Evolutionary conservation across 2,329 filamentous ascomycete genomes (phyloP), one percentile per base, ranked within the genome.

Genomic region (Arachnomyces sp.): DNA sequence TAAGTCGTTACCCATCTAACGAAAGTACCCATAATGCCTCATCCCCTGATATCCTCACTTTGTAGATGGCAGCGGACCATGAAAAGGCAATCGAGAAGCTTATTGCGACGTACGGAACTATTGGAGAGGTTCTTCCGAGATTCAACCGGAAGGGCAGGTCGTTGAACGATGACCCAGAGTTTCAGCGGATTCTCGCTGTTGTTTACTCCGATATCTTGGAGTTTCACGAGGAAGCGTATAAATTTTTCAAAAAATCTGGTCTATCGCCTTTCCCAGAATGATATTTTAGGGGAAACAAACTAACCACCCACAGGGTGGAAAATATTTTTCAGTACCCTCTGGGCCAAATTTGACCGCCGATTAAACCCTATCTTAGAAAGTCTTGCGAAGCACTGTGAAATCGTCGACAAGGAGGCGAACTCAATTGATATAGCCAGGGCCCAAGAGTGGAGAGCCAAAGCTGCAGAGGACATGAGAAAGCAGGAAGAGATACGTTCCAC

Each of bases 141-240:
- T 69, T 73, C 43, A 48, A 59, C 18, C 44, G 58, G 0, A 50
- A 72, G 0, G 43, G 49, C 2, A 6, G 49, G 1, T 44, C 57
- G 0, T 68, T 67, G 14, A 34, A 30, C 1, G 39, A 37, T 0
- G 49, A 66, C 4, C 20, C 43, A 0, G 49, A 63, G 0, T 64
- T 74, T 25, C 65, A 71, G 28, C 47, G 62, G 8, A 58, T 64
- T 0, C 43, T 73, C 0, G 66, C 64, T 0, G 42, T 66, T 0
- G 67, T 70, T 25, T 74, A 73, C 31, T 50, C 60, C 0, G 67
- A 74, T n/a, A 71, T 74, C 14, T 52, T 74, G 0, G 44, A 64
- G 9, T 74, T 74, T 29, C 71, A 74, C 36, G 60, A 61, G 15
- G 34, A 63, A 2, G 66, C 68, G 0, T 73, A 74, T 42, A 62